These are phyloP conservation scores for Bolboschoenus planiculmis DNA, from an alignment of 176 grass and related monocot genomes.

Conservation along the genomic window DNA sequence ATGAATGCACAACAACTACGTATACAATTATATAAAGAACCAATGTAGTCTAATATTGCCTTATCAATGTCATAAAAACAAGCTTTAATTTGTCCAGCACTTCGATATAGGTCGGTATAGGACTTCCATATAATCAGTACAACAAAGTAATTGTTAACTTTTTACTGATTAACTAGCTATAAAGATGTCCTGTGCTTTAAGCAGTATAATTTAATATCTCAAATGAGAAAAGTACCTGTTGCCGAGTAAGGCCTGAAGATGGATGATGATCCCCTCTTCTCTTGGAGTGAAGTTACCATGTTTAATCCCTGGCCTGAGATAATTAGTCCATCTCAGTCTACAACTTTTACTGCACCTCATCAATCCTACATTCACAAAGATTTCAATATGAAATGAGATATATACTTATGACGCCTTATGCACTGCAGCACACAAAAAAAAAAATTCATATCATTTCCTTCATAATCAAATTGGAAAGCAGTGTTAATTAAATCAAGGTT, in stretches of 20 bases:
- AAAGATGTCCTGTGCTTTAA: neutral
- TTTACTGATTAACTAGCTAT: neutral
- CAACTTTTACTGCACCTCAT: conserved; percentile 36
- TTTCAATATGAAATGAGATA: neutral
- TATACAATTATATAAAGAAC: neutral
- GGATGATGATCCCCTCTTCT: conserved; percentile 31
- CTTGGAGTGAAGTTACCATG: conserved; percentile 26
- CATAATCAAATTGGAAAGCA: neutral
- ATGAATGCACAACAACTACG: neutral
- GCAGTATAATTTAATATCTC: neutral
- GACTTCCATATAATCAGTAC: neutral
- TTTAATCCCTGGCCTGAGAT: conserved; percentile 32
- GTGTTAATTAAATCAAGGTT: neutral
- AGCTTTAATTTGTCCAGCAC: neutral
- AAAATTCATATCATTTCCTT: neutral
- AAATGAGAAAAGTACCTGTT: conserved; percentile 9
- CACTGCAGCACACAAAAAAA: neutral
- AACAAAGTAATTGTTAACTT: neutral
- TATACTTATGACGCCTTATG: neutral
- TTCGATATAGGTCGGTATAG: neutral
- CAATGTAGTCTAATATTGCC: neutral
- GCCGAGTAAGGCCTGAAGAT: conserved; percentile 26
- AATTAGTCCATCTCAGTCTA: conserved; percentile 35
- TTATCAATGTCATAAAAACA: neutral
- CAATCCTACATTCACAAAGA: conserved; percentile 16